Percentiles rank a stretch among this genome's conserved stretches.
phyloP scores from a whole-genome alignment of 805 yeast genomes.

The Lipomyces starkeyi region DNA sequence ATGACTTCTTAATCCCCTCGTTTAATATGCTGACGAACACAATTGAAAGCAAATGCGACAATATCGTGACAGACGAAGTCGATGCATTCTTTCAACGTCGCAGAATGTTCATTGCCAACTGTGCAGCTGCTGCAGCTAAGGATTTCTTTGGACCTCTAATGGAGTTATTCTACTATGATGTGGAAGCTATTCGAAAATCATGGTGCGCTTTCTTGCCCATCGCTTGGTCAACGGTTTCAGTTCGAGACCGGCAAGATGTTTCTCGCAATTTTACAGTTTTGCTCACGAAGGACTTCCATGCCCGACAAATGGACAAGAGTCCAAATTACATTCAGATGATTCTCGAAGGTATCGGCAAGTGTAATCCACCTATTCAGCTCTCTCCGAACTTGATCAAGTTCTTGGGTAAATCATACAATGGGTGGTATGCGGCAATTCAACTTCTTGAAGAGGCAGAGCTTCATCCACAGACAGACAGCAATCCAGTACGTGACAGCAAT shows the following conservation, averaged over 20 bases:
- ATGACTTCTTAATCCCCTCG: slow-evolving; percentile 52
- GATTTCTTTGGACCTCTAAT: slow-evolving; percentile 73
- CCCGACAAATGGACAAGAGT: slow-evolving; percentile 83
- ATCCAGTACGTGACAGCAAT: slow-evolving; percentile 79
- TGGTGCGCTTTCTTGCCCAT: slow-evolving; percentile 88
- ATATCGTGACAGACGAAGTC: slow-evolving; percentile 38
- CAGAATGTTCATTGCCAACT: slow-evolving; percentile 39
- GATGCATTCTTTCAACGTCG: slow-evolving; percentile 39
- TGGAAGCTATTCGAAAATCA: slow-evolving; percentile 76
- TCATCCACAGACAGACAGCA: slow-evolving; percentile 66
- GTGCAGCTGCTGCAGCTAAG: slow-evolving; percentile 52
- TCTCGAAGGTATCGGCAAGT: slow-evolving; percentile 73
- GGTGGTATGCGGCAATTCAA: slow-evolving; percentile 89
- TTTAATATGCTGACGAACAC: slow-evolving; percentile 33
- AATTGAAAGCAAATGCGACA: slow-evolving; percentile 31
- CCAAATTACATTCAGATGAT: slow-evolving; percentile 88
- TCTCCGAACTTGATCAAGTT: slow-evolving; percentile 95
- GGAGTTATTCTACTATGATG: slow-evolving; percentile 81
- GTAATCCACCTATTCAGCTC: slow-evolving; percentile 69
- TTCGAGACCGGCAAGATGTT: slow-evolving; percentile 82
- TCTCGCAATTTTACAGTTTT: slow-evolving; percentile 79
- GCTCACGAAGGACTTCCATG: slow-evolving; percentile 88
- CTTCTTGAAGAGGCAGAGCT: slow-evolving; percentile 75
- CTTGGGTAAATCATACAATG: slow-evolving; percentile 81
- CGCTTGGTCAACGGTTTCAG: slow-evolving; percentile 73